Base-by-base conservation (phyloP, 2,329 filamentous ascomycete genomes). In the Dothideomycetes sp. region DNA sequence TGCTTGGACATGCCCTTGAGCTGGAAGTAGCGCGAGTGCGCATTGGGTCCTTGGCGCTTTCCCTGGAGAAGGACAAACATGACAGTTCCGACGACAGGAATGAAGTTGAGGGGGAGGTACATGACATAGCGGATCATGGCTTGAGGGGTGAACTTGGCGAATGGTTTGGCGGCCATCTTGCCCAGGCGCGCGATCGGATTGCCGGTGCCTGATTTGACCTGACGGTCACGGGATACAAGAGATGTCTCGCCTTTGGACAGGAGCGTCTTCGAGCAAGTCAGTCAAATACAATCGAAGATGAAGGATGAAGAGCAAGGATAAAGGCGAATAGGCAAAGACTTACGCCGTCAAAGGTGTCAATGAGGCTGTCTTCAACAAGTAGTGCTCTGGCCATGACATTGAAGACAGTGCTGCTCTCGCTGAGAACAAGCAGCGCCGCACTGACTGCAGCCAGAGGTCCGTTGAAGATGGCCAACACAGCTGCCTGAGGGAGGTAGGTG, bases 81-180 rank as follows among this genome's bases (percentile, higher is more conserved):
- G 5, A 79, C 65, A 0, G 88, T 94, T 4, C 89, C 89, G 14
- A 94, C 75, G 1, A 95, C 72, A 0, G 89, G 89, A 38, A 96
- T 87, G 56, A 94, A 87, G 65, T 95, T 96, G 45, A 96, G 70
- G 9, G 89, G 88, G 31, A 94, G 69, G 57, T 93, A 91, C 64
- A 95, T 75, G 47, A 94, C 56, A 52, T 89, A 89, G 31, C 84
- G 71, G 30, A 94, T 64, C 33, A 94, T 61, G 5, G 80, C 77
- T 51, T 62, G 61, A 1, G 70, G 66, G 0, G 66, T 65, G 41
- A 71, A 71, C 44, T 69, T 65, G 18, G 60, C 61, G 43, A 78
- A 72, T 0, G 72, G 74, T 49, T 66, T 72, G 48, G 65, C 68
- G 27, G 73, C 55, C 36, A 77, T 52, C 51, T 73, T 75, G 19